Evolutionary conservation across 2,329 filamentous ascomycete species (phyloP), one percentile per base, ranked within the genome.

Genomic region (Cytospora chrysosperma): DNA sequence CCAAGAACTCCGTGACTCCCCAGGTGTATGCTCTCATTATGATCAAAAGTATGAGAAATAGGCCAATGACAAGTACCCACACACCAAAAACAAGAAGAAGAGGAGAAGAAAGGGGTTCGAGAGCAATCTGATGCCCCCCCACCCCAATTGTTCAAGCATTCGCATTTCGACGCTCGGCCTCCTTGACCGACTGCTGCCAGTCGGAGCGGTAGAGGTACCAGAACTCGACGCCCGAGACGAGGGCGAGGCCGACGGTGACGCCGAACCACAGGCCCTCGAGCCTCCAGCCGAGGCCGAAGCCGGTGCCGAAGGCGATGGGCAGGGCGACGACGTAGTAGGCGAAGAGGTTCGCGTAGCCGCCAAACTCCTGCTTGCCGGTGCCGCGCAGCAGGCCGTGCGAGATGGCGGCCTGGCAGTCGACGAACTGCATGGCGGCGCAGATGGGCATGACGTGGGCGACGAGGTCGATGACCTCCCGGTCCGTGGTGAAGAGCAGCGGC

Each of bases 321-420:
- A 98, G 81, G 0, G 92, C 94, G 28, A 98, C 83, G 21, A 85
- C 79, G 75, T 98, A 99, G 78, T 97, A 97, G 26, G 89, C 88
- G 56, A 92, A 85, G 2, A 98, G 77, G 71, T 95, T 96, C 9
- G 93, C 88, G 70, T 94, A 97, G 0, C 94, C 93, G 15, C 94
- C 94, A 62, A 98, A 88, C 67, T 92, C 88, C 75, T 98, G 94
- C 63, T 91, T 86, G 3, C 95, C 95, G 19, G 98, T 85, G 15
- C 94, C 94, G 50, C 95, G 85, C 30, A 98, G 82, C 47, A 97
- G 82, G 30, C 93, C 94, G 71, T 95, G 93, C 63, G 91, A 92
- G 47, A 89, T 89, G 3, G 90, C 85, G 0, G 91, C 87, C 21
- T 96, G 75, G 1, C 90, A 88, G 75, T 99, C 94, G 70, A 96